Base-by-base conservation (phyloP, 352 stramenopile species). In the Albugo laibachii region DNA sequence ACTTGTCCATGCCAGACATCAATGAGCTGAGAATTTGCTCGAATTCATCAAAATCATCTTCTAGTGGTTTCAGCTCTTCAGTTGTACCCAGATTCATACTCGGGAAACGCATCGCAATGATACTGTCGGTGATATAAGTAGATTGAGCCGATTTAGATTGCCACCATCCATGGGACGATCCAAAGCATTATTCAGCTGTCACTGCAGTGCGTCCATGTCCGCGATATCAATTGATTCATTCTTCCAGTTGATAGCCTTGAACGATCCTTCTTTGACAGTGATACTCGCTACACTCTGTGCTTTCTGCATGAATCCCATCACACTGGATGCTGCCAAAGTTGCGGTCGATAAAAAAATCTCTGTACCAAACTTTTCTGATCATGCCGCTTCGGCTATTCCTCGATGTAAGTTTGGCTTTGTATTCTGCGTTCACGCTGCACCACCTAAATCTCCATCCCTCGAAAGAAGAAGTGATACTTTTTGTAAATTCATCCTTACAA, bases 21-120 rank as follows among this genome's bases (percentile, higher is more conserved):
- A n/a, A n/a, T n/a, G n/a, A n/a, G n/a, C n/a, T n/a, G n/a, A n/a
- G n/a, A n/a, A n/a, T n/a, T n/a, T n/a, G n/a, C n/a, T n/a, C n/a
- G n/a, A n/a, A n/a, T n/a, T n/a, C n/a, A n/a, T n/a, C n/a, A n/a
- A n/a, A n/a, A n/a, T n/a, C n/a, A n/a, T n/a, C n/a, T n/a, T n/a
- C n/a, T n/a, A n/a, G n/a, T n/a, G n/a, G n/a, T n/a, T n/a, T n/a
- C n/a, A n/a, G n/a, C n/a, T n/a, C n/a, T n/a, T n/a, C n/a, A n/a
- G n/a, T 87, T 35, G 58, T 65, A 43, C 76, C 71, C 24, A 75
- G 47, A 56, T 84, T 84, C 69, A 86, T 84, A 57, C 74, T 91
- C 21, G 86, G 86, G 54, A 94, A 96, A 37, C 76, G 77, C 82
- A 95, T 95, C 14, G 79, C 80, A 19, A 96, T 72, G 15, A 96